Base-by-base conservation (phyloP, 2,329 filamentous ascomycete species). In the Fusarium sp. region DNA sequence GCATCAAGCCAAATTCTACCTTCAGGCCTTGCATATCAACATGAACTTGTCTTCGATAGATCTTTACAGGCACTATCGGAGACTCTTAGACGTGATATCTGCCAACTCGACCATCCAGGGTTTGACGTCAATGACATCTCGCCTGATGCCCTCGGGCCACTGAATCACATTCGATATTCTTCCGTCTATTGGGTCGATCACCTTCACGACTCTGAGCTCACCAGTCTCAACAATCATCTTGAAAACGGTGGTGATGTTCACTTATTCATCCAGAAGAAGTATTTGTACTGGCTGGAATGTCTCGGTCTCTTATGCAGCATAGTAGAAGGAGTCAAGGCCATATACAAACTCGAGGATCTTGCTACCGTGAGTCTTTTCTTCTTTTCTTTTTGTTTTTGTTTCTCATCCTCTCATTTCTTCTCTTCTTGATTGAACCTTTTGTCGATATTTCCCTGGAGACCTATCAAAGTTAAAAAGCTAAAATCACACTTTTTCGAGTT, bases 71-170 rank as follows among this genome's bases (percentile, higher is more conserved):
- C 8, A 5, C 5, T 38, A 6, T 20, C 18, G 0, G 4, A 25
- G 8, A 15, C 8, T 8, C 14, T 47, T 2, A 16, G 15, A 20
- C 45, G 25, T 3, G 25, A 47, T 1, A 29, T 47, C 3, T 30
- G 20, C 6, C 4, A 20, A 14, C 20, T 47, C 6, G 0, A 5
- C 0, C 18, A 30, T 5, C 18, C 45, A 3, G 25, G 24, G 3
- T 1, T 20, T 1, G 3, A 14, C 1, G 6, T 10, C 8, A 1
- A 30, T 0, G 3, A 30, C 0, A 8, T 47, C 4, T 2, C 2
- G 3, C 11, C 12, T 0, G 3, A 14, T 14, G 1, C 1, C 0
- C 25, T n/a, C 2, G 1, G 11, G 9, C 45, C 25, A 3, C 8
- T 47, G 5, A 4, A 10, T 4, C 3, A 8, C 0, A 7, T 47